Base-by-base conservation (phyloP, 1,284 basidiomycete species). In the Cryptococcus wingfieldii region DNA sequence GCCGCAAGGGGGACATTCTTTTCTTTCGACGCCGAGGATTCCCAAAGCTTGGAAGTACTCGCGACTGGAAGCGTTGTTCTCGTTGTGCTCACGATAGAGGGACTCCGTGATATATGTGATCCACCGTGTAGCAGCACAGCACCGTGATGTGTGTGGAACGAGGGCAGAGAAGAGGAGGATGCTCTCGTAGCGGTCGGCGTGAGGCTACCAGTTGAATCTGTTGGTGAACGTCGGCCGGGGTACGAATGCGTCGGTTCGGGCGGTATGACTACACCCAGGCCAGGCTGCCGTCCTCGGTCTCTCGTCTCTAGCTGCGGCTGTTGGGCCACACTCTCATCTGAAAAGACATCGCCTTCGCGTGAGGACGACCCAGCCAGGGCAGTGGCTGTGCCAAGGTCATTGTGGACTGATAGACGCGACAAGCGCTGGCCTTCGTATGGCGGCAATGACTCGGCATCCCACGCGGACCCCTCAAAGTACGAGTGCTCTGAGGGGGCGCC, bases 381-480 rank as follows among this genome's bases (percentile, higher is more conserved):
- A 34, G 31, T 2, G 31, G 7, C 31, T 34, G 31, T 34, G 31
- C 31, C 31, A 34, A 34, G 31, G 31, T 34, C 31, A 34, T 7
- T 34, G 37, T 39, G 7, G 37, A 37, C 55, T 45, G 18, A 18
- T 41, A 19, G 44, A 47, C 51, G 37, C 16, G 56, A 58, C 42
- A 52, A 18, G 18, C 27, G 48, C 34, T 34, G 45, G 19, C 59
- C 48, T 46, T 69, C 69, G 39, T 75, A 75, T 0, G 73, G 72
- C n/a, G 73, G 73, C 23, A 74, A 56, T 1, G 58, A 55, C 45
- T 75, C 72, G 25, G 54, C 55, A 25, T 54, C 56, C 58, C 62
- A 66, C 6, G 52, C 47, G 7, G 49, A 47, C 13, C 62, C 61
- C 14, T 47, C 48, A 39, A 50, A 39, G 38, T 38, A 50, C 18